Conservation (phyloP, 2,329 filamentous ascomycete genomes). For the Colletotrichum echinochloae region DNA sequence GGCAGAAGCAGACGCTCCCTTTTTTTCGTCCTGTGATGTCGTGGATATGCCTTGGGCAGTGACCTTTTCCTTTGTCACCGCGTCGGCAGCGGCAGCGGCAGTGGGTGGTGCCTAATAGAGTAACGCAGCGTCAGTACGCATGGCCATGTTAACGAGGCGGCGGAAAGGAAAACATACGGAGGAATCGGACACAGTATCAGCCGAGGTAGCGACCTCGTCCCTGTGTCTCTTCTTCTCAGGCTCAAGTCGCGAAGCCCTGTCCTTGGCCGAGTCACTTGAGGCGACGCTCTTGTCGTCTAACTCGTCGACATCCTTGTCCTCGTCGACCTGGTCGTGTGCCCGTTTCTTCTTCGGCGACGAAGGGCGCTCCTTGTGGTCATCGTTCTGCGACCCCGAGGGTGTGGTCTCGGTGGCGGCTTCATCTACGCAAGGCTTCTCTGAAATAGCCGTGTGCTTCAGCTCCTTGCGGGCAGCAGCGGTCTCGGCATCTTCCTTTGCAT, state of each 20-base stretch:
- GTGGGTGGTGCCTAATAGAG: slow-evolving; percentile 17
- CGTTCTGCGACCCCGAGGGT: slow-evolving; percentile 47
- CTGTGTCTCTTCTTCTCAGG: slow-evolving; percentile 75
- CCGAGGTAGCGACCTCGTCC: slow-evolving; percentile 59
- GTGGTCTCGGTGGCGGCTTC: slow-evolving; percentile 44
- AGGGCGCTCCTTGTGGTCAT: slow-evolving; percentile 62
- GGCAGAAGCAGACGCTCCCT: slow-evolving; percentile 66
- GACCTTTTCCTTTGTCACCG: slow-evolving; percentile 4
- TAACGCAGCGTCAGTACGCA: slow-evolving; percentile 11
- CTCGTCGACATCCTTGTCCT: slow-evolving; percentile 56
- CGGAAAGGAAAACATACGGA: slow-evolving; percentile 12
- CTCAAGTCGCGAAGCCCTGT: slow-evolving; percentile 61
- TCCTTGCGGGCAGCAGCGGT: slow-evolving; percentile 73
- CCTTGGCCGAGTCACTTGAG: slow-evolving; percentile 60
- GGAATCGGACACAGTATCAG: slow-evolving; percentile 11
- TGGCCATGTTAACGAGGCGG: neutral
- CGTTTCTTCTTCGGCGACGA: slow-evolving; percentile 74
- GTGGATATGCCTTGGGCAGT: slow-evolving; percentile 46
- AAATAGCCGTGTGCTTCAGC: slow-evolving; percentile 73
- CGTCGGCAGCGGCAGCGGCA: slow-evolving; percentile 17
- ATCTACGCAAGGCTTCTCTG: slow-evolving; percentile 57
- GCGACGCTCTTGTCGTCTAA: slow-evolving; percentile 58
- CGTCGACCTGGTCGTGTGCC: slow-evolving; percentile 69
- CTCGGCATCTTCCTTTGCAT: slow-evolving; percentile 69
- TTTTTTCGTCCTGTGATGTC: slow-evolving; percentile 36